phyloP scores from a whole-genome alignment of 441 rosid species.

The Oxalis stricta region DNA sequence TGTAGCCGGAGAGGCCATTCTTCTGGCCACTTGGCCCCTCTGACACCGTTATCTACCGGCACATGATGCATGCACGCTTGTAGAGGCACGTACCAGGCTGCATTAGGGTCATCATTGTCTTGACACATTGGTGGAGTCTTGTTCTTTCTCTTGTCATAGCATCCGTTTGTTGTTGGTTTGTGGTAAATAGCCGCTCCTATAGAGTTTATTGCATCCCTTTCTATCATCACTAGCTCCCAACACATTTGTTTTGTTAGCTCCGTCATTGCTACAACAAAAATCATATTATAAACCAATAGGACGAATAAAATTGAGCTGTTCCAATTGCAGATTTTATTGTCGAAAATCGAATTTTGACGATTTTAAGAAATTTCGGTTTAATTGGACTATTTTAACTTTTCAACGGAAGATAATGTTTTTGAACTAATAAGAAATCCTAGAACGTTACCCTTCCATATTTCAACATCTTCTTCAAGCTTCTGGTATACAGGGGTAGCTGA shows the following conservation, averaged over 20 bases:
- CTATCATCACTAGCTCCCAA: conserved; percentile 80
- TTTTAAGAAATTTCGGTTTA: too few species aligned
- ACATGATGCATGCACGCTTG: conserved; percentile 72
- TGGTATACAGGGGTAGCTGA: conserved; percentile 94
- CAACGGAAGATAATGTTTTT: too few species aligned
- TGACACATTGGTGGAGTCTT: conserved; percentile 67
- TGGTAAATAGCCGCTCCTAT: conserved; percentile 65
- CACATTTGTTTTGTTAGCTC: conserved; percentile 58
- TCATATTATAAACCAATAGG: neutral
- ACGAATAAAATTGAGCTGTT: too few species aligned
- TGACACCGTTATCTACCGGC: conserved; percentile 28
- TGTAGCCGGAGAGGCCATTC: conserved; percentile 62
- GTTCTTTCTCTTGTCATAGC: conserved; percentile 60
- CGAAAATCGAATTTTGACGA: too few species aligned
- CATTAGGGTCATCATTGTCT: conserved; percentile 63
- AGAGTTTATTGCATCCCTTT: conserved; percentile 63
- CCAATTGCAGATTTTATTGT: too few species aligned
- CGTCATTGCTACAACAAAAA: conserved; percentile 41
- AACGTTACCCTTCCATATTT: conserved; percentile 68
- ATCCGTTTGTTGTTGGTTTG: conserved; percentile 63
- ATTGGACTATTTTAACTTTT: too few species aligned
- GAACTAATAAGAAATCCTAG: neutral
- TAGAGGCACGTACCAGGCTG: conserved; percentile 88
- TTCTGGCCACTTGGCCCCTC: conserved; percentile 70
- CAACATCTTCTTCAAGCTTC: conserved; percentile 54